These are phyloP conservation scores for Suhomyces maxii DNA, from an alignment of 1,139 yeast genomes.

Conservation along the genomic window DNA sequence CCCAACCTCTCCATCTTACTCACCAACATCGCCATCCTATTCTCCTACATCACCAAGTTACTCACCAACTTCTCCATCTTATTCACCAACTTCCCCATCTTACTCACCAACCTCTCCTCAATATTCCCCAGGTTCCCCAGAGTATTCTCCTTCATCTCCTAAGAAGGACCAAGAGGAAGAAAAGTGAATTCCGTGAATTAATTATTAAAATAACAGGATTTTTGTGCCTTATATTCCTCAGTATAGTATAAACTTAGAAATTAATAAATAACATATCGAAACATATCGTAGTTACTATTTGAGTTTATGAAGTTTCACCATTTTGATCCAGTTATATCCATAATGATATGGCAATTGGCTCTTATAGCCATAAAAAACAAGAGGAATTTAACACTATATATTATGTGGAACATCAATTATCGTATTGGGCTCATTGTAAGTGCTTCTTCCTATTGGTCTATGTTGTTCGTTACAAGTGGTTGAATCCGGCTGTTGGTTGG, in stretches of 20 bases:
- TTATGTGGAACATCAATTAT: no score
- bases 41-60: constrained; percentile 33
- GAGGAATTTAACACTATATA: no score
- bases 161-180: constrained; percentile 21
- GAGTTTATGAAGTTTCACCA: neutral
- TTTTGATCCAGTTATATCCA: no score
- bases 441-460: no score
- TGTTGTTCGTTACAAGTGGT: no score
- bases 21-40: constrained; percentile 33
- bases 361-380: no score
- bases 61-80: constrained; percentile 60
- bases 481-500: no score
- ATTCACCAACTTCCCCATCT: constrained; percentile 58
- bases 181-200: constrained; percentile 3
- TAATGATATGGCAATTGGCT: no score
- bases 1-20: constrained; percentile 50
- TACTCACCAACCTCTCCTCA: constrained; percentile 50
- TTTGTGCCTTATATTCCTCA: constrained; percentile 4
- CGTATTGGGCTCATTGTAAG: no score
- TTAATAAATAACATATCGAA: constrained; percentile 2
- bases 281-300: no score
- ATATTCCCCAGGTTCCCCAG: constrained; percentile 22
- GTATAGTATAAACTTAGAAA: constrained; percentile 3
- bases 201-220: constrained; percentile 1
- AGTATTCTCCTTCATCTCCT: constrained; percentile 48